These are phyloP conservation scores for Colletotrichum tofieldiae DNA, from an alignment of 2,329 filamentous ascomycete species.

Conservation along the genomic window DNA sequence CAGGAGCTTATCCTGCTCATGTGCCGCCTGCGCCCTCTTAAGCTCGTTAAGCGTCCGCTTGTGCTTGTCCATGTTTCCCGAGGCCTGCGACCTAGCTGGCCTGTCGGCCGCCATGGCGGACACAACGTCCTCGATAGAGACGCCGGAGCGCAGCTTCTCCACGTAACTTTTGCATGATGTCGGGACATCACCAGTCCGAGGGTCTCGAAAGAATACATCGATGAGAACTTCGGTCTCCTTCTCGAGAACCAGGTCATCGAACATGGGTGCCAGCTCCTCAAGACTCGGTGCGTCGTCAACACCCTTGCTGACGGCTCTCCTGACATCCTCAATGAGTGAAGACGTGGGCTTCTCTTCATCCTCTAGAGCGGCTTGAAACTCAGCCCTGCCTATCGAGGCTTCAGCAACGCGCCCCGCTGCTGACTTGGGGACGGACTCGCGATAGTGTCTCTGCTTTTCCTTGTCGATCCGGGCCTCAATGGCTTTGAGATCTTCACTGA, in stretches of 20 bases:
- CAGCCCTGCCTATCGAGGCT: constrained; percentile 35
- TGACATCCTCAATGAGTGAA: constrained; percentile 23
- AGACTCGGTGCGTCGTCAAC: constrained; percentile 17
- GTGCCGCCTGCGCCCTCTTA: constrained; percentile 62
- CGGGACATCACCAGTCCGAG: constrained; percentile 50
- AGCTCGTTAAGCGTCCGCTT: constrained; percentile 62
- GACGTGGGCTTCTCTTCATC: constrained; percentile 27
- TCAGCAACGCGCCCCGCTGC: constrained; percentile 30
- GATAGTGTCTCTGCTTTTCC: constrained; percentile 70
- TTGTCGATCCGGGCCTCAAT: constrained; percentile 67
- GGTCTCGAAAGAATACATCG: constrained; percentile 54
- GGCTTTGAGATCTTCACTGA: constrained; percentile 58
- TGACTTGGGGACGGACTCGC: constrained; percentile 51
- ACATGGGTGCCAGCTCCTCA: constrained; percentile 35
- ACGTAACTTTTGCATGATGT: constrained; percentile 56
- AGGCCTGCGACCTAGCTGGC: constrained; percentile 46
- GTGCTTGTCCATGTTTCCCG: constrained; percentile 55
- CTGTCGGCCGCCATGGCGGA: constrained; percentile 52
- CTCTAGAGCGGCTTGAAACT: constrained; percentile 29
- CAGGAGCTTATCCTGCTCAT: constrained; percentile 60
- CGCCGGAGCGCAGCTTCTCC: constrained; percentile 53
- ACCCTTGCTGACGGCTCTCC: constrained; percentile 25
- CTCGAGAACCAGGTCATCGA: constrained; percentile 34
- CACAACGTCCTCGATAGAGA: constrained; percentile 50
- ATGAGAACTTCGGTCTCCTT: constrained; percentile 34